Percentiles rank a stretch among this genome's conserved stretches.
These are phyloP conservation scores for Eimeria tenella DNA, from an alignment of 169 alveolate species.

Conservation along the genomic window DNA sequence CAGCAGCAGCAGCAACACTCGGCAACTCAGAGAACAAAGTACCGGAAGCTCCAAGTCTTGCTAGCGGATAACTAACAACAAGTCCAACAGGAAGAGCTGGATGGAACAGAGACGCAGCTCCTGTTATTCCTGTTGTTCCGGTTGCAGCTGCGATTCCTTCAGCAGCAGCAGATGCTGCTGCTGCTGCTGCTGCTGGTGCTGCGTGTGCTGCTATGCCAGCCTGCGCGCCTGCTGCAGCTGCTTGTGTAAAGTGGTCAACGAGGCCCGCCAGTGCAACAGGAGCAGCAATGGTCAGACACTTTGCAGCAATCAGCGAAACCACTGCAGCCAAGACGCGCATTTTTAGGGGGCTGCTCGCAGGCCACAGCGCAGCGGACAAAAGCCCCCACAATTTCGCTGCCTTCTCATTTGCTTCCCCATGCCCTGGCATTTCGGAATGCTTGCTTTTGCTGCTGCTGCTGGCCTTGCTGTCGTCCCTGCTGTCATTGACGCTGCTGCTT, in stretches of 20 bases:
- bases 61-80: constrained; percentile 61
- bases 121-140: neutral
- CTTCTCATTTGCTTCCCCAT: neutral
- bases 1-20: neutral
- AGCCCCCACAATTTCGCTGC: constrained; percentile 25
- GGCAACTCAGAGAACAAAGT: neutral
- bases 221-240: constrained; percentile 40
- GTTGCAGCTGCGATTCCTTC: constrained; percentile 31
- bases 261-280: constrained; percentile 82
- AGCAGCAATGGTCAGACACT: constrained; percentile 83
- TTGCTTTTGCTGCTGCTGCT: neutral
- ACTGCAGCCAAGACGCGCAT: constrained; percentile 60
- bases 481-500: neutral
- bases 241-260: constrained; percentile 76
- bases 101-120: neutral
- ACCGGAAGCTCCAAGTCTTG: constrained; percentile 75
- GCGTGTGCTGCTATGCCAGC: constrained; percentile 2
- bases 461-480: constrained; percentile 9
- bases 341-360: constrained; percentile 25
- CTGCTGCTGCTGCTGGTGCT: constrained; percentile 38
- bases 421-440: neutral
- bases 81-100: constrained; percentile 62
- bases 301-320: constrained; percentile 77
- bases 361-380: constrained; percentile 76
- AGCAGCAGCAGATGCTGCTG: constrained; percentile 28